These are phyloP conservation scores for Ophiostoma perfectum DNA, from an alignment of 2,329 filamentous ascomycete species.

Conservation along the genomic window DNA sequence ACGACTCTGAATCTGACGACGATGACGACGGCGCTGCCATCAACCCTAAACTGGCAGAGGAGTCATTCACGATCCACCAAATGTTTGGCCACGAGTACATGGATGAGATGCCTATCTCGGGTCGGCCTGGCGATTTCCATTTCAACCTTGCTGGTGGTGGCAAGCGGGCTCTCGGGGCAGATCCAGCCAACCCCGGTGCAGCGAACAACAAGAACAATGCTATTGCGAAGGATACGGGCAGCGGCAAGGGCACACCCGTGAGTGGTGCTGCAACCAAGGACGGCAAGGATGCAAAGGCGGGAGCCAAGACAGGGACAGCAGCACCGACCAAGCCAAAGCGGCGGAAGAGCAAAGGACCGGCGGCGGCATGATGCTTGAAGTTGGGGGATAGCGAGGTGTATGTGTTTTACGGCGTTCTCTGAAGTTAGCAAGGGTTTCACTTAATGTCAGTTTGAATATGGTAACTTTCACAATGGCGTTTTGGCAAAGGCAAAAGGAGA, in stretches of 20 bases:
- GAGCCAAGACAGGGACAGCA: constrained; percentile 29
- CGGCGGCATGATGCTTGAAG: constrained; percentile 2
- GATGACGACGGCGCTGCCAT: constrained; percentile 31
- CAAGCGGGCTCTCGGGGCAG: constrained; percentile 31
- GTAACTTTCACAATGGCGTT: not conserved
- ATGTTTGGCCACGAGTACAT: constrained; percentile 59
- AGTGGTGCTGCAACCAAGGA: constrained; percentile 37
- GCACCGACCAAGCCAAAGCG: constrained; percentile 41
- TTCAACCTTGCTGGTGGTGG: constrained; percentile 57
- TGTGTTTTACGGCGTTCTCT: not conserved
- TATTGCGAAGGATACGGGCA: not conserved
- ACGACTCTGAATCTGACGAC: not conserved
- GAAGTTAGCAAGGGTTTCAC: not conserved
- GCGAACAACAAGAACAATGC: constrained; percentile 27
- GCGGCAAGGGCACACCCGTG: constrained; percentile 35
- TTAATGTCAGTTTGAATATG: not conserved
- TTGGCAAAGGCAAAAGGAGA: not conserved
- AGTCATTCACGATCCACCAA: constrained; percentile 53
- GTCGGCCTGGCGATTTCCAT: constrained; percentile 60
- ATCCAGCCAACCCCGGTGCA: constrained; percentile 19
- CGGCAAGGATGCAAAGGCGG: constrained; percentile 34
- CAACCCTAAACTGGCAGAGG: constrained; percentile 47
- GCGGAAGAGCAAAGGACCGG: constrained; percentile 42
- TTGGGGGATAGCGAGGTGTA: not conserved
- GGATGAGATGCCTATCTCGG: constrained; percentile 63